Conservation (phyloP, 306 rosid genomes). For the Alnus glutinosa region DNA sequence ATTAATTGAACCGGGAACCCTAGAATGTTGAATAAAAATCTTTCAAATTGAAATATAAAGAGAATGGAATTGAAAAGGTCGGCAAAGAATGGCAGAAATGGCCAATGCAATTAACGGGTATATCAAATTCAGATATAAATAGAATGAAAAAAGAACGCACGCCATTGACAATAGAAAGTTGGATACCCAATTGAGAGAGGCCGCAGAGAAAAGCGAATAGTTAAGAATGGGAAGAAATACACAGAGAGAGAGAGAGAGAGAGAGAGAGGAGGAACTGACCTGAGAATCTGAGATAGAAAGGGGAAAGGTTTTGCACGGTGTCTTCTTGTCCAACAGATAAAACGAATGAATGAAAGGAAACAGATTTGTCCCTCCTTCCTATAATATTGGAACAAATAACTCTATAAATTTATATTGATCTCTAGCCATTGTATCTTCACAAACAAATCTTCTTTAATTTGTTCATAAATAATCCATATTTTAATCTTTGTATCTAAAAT, state of each 20-base stretch:
- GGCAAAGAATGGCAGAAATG: too few species aligned
- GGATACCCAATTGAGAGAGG: neutral
- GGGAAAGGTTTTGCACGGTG: neutral
- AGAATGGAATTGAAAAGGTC: neutral
- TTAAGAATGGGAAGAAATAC: neutral
- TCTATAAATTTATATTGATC: too few species aligned
- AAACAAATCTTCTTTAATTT: too few species aligned
- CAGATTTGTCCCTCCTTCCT: neutral
- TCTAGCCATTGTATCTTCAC: too few species aligned
- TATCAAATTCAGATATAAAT: neutral
- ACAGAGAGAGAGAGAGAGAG: too few species aligned
- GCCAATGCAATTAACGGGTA: neutral
- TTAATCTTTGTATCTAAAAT: too few species aligned
- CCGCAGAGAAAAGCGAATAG: neutral
- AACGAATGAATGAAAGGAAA: too few species aligned
- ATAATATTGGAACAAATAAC: too few species aligned
- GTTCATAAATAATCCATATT: too few species aligned
- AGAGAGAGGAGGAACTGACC: neutral
- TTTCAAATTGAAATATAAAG: too few species aligned
- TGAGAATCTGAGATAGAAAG: neutral
- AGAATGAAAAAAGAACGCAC: neutral
- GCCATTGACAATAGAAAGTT: neutral
- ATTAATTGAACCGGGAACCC: neutral
- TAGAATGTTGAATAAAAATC: too few species aligned
- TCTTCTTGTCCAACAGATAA: neutral